Percentiles rank a stretch among this genome's conserved stretches.
Conservation (phyloP, 73 alveolate species). For the Blepharisma stoltei region DNA sequence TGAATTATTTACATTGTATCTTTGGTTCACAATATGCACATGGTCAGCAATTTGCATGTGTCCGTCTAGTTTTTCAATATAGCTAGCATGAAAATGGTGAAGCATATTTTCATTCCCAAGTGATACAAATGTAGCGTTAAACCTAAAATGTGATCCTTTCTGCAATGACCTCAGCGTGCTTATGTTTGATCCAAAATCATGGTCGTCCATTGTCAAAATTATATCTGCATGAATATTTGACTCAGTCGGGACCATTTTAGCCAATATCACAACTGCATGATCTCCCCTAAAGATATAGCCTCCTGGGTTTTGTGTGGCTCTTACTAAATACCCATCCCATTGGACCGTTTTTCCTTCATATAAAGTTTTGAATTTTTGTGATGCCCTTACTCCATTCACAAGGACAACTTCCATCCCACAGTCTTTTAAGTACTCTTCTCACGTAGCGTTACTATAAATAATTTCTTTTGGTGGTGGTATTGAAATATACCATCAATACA, state of each 20-base stretch:
- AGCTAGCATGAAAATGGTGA: conserved; percentile 23
- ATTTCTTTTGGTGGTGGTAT: background rate
- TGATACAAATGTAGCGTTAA: conserved; percentile 29
- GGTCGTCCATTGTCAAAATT: conserved; percentile 50
- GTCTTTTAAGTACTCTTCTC: conserved; percentile 79
- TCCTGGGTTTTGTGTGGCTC: conserved; percentile 29
- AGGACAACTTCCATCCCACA: conserved; percentile 83
- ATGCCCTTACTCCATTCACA: conserved; percentile 72
- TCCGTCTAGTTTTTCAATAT: conserved; percentile 3
- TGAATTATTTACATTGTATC: conserved; percentile 2
- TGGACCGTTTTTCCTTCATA: conserved; percentile 64
- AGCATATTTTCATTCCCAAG: conserved; percentile 25
- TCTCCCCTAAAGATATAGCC: conserved; percentile 31
- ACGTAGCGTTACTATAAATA: conserved; percentile 35
- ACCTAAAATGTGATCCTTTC: conserved; percentile 14
- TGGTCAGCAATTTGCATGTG: conserved; percentile 24
- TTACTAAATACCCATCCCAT: conserved; percentile 84
- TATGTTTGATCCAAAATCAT: background rate
- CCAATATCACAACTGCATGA: conserved; percentile 61
- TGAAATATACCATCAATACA: conserved; percentile 13
- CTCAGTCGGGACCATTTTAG: conserved; percentile 88
- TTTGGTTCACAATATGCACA: conserved; percentile 11
- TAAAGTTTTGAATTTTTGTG: conserved; percentile 60
- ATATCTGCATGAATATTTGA: conserved; percentile 70
- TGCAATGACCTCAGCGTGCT: background rate